These are phyloP conservation scores for Candida tunisiensis DNA, from an alignment of 1,139 yeast genomes.

Conservation along the genomic window DNA sequence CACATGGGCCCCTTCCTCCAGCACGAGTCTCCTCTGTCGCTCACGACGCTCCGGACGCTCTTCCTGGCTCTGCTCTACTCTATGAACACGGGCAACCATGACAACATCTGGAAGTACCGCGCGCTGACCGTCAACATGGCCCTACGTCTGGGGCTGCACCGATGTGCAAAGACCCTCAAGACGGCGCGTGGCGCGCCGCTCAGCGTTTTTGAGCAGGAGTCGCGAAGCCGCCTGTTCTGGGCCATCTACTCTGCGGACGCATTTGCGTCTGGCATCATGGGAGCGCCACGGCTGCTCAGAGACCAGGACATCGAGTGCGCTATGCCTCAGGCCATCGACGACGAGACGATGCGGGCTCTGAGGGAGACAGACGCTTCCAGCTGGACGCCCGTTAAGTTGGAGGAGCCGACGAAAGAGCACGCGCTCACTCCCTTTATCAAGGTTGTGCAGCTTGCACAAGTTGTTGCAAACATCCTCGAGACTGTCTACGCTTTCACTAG, in stretches of 20 bases:
- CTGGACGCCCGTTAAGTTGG: too few species aligned
- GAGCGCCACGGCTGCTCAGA: slow-evolving; percentile 65
- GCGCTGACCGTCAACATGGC: slow-evolving; percentile 72
- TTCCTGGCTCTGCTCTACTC: slow-evolving; percentile 57
- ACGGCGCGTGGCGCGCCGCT: slow-evolving; percentile 34
- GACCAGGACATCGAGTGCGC: slow-evolving; percentile 81
- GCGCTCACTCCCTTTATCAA: slow-evolving; percentile 24
- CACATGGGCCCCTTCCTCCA: slow-evolving; percentile 26
- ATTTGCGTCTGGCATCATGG: slow-evolving; percentile 57
- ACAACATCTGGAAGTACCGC: slow-evolving; percentile 58
- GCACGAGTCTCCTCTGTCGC: slow-evolving; percentile 39
- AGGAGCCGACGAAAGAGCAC: slow-evolving; percentile 22
- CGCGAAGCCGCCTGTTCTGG: slow-evolving; percentile 74
- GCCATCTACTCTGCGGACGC: slow-evolving; percentile 64
- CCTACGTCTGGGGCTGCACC: slow-evolving; percentile 68
- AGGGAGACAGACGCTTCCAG: too few species aligned
- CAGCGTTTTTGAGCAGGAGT: slow-evolving; percentile 43
- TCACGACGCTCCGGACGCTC: slow-evolving; percentile 55
- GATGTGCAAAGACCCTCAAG: slow-evolving; percentile 52
- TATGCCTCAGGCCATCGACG: slow-evolving; percentile 1
- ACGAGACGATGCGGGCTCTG: too few species aligned
- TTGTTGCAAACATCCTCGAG: slow-evolving; percentile 59
- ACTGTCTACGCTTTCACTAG: slow-evolving; percentile 23
- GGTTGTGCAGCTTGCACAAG: slow-evolving; percentile 46
- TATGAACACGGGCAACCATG: slow-evolving; percentile 55